Evolutionary conservation across 352 stramenopile genomes (phyloP).

Genomic region (Globisporangium emineosum): DNA sequence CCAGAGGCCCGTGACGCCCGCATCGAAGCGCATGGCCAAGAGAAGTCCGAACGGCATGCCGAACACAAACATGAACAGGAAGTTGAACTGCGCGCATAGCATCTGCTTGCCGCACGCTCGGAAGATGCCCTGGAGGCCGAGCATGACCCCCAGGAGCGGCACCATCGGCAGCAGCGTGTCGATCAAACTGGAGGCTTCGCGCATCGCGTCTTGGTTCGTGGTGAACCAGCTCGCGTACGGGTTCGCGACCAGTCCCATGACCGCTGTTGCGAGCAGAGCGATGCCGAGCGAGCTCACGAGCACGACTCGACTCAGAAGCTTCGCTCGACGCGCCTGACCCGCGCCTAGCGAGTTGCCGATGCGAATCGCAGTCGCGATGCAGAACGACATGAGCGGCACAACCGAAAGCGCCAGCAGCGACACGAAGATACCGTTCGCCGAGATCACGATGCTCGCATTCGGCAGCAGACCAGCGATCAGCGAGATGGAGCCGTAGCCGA

Average conservation of each 20-base stretch:
- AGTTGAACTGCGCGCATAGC: slow-evolving; percentile 20
- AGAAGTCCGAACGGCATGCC: slow-evolving; percentile 22
- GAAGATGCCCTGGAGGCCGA: slow-evolving; percentile 17
- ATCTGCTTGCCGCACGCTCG: slow-evolving; percentile 20
- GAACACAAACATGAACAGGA: slow-evolving; percentile 22
- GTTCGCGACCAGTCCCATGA: slow-evolving; percentile 21
- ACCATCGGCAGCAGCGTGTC: slow-evolving; percentile 9
- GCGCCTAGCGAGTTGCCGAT: slow-evolving; percentile 27
- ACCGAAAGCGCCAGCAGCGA: slow-evolving; percentile 21
- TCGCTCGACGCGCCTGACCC: slow-evolving; percentile 18
- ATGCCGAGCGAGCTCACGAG: slow-evolving; percentile 15
- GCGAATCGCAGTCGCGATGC: slow-evolving; percentile 20
- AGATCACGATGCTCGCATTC: slow-evolving; percentile 21
- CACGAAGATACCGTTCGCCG: slow-evolving; percentile 23
- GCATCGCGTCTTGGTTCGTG: slow-evolving; percentile 7
- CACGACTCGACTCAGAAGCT: slow-evolving; percentile 19
- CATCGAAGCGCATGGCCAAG: slow-evolving; percentile 17
- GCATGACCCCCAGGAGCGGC: slow-evolving; percentile 15
- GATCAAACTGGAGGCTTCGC: slow-evolving; percentile 2
- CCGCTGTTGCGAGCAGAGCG: slow-evolving; percentile 15
- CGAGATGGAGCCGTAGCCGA: slow-evolving; percentile 17
- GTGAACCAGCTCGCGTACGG: slow-evolving; percentile 21
- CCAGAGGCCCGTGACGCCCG: slow-evolving; percentile 26
- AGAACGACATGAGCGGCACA: slow-evolving; percentile 25
- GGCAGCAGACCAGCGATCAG: slow-evolving; percentile 22